These are phyloP conservation scores for Zelopaecilomyces penicillatus DNA, from an alignment of 2,329 filamentous ascomycete genomes.

Conservation along the genomic window DNA sequence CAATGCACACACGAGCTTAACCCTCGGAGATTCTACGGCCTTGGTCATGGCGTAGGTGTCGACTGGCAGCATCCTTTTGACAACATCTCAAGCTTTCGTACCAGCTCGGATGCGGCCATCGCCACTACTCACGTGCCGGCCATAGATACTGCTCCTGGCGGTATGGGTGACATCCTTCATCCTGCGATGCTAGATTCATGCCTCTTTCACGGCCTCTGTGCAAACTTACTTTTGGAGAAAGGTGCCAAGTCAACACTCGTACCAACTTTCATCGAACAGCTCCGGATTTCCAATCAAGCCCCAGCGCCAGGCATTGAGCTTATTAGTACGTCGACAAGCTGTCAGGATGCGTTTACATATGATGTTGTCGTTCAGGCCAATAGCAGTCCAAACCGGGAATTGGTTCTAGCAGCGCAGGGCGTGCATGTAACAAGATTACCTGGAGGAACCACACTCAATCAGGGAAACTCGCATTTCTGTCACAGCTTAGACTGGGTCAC, in stretches of 20 bases:
- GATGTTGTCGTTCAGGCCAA: background rate
- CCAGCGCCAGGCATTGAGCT: slow-evolving; percentile 1
- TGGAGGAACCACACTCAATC: background rate
- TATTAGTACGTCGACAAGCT: background rate
- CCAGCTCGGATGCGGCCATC: slow-evolving; percentile 5
- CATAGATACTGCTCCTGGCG: background rate
- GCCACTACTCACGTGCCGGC: background rate
- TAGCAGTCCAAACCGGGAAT: background rate
- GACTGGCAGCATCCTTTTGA: slow-evolving; percentile 12
- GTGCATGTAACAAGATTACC: slow-evolving; percentile 7
- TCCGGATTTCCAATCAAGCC: slow-evolving; percentile 2
- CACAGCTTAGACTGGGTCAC: slow-evolving; percentile 9
- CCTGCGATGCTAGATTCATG: background rate
- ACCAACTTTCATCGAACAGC: slow-evolving; percentile 9
- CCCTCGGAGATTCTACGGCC: slow-evolving; percentile 9
- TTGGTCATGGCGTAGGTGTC: slow-evolving; percentile 7
- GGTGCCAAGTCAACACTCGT: slow-evolving; percentile 6
- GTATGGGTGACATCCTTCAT: slow-evolving; percentile 4
- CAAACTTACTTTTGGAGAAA: slow-evolving; percentile 5
- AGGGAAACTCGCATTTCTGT: slow-evolving; percentile 1
- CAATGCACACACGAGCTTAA: slow-evolving; percentile 5
- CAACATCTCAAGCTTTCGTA: slow-evolving; percentile 9
- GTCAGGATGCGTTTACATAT: background rate
- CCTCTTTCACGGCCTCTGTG: slow-evolving; percentile 1
- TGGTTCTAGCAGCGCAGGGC: slow-evolving; percentile 7